Conservation (phyloP, 2,329 filamentous ascomycete genomes). For the Elsinoe australis region DNA sequence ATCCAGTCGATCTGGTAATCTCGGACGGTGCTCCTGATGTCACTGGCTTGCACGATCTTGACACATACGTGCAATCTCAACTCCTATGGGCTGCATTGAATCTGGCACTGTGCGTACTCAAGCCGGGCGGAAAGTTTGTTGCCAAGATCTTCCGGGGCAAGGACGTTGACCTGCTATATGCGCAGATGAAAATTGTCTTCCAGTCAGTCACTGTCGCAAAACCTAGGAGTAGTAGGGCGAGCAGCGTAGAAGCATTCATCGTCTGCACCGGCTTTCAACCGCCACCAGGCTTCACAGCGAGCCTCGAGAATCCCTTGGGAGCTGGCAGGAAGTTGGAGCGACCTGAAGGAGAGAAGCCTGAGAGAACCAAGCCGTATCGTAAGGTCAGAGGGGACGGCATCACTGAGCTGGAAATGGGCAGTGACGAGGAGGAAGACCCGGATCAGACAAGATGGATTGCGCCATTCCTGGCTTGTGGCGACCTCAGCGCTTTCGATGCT, state of each 20-base stretch:
- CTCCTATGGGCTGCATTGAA: conserved; percentile 91
- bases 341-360: conserved; percentile 8
- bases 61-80: conserved; percentile 97
- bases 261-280: conserved; percentile 86
- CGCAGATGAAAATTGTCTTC: conserved; percentile 88
- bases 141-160: conserved; percentile 95
- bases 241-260: conserved; percentile 93
- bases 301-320: conserved; percentile 66
- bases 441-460: conserved; percentile 70
- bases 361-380: conserved; percentile 24
- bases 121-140: conserved; percentile 90
- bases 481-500: conserved; percentile 88
- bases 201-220: conserved; percentile 83
- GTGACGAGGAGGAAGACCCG: conserved; percentile 34
- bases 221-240: conserved; percentile 87
- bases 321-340: conserved; percentile 48
- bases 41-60: conserved; percentile 90
- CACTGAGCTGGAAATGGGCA: conserved; percentile 42
- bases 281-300: conserved; percentile 66
- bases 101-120: conserved; percentile 83
- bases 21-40: conserved; percentile 95
- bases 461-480: conserved; percentile 93
- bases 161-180: conserved; percentile 92
- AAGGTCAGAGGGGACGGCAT: conserved; percentile 40
- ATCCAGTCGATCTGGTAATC: conserved; percentile 85